Base-by-base conservation (phyloP, 1,284 basidiomycete genomes). In the Cutaneotrichosporon arboriforme region DNA sequence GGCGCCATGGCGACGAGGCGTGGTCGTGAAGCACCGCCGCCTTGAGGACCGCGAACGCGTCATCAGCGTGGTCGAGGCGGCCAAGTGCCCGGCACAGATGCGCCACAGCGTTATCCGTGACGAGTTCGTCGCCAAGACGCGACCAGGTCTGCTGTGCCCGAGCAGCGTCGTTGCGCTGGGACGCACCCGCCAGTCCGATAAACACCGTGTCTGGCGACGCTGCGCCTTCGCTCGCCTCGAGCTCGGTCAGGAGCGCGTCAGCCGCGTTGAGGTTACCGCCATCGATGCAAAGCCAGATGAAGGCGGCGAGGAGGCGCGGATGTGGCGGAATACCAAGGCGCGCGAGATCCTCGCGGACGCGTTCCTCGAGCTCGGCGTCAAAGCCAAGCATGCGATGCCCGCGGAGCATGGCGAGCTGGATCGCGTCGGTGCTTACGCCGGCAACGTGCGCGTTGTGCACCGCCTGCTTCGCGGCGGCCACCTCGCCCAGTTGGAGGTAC, bases 391-490 rank as follows among this genome's bases (percentile, higher is more conserved):
- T 54, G 23, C 63, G 57, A 50, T 69, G 65, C 12, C 69, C 70
- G 12, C 56, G 38, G 23, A 72, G 51, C 21, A 72, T 64, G 10
- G 67, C 61, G 36, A 70, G 34, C 59, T 70, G 68, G 45, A 55
- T 36, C 8, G 37, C 45, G 7, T 34, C 41, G 4, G 41, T 21
- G 14, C 47, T 22, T 17, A 55, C 23, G 4, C 49, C 46, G 1
- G 45, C 44, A 4, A 14, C 38, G 18, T 37, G 41, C 3, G 57
- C 57, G 2, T 3, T 17, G 5, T 41, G 33, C 1, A 55, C 39
- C 1, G 51, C 51, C 4, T 17, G 17, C 18, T 53, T 51, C 10
- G 57, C 57, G 1, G 37, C 36, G 8, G 46, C 48, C 2, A 51
- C 34, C 49, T 69, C 58, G 15, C 69, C 68, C 2, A 61, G 50